Evolutionary conservation across 2,329 filamentous ascomycete genomes (phyloP).

Genomic region (Colletotrichum sp.): DNA sequence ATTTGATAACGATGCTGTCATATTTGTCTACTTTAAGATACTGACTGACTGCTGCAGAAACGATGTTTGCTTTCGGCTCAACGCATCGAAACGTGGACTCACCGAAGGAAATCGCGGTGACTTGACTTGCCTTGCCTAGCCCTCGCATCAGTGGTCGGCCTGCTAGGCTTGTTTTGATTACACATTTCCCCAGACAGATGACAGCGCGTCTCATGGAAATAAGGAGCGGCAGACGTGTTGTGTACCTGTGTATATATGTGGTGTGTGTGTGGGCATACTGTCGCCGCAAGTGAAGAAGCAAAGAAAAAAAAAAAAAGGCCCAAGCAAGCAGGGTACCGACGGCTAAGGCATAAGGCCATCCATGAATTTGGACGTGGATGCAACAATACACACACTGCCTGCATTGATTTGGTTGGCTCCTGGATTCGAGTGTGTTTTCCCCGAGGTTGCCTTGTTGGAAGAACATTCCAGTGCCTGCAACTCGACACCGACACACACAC

Average conservation of each 20-base stretch:
- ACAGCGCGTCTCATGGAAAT: background rate
- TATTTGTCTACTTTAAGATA: background rate
- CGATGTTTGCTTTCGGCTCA: background rate
- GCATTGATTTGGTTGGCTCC: background rate
- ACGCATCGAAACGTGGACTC: background rate
- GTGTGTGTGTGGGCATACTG: background rate
- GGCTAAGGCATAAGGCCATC: background rate
- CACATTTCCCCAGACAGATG: background rate
- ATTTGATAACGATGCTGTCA: background rate
- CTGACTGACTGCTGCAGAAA: background rate
- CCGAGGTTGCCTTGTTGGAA: background rate
- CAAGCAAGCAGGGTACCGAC: background rate
- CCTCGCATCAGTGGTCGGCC: background rate
- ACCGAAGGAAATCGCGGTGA: background rate
- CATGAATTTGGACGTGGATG: background rate
- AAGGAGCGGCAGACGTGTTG: background rate
- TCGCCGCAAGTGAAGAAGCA: constrained; percentile 2
- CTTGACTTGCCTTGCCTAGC: background rate
- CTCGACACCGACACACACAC: background rate
- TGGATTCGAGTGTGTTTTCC: background rate
- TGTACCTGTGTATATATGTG: background rate
- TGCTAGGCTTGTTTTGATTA: background rate
- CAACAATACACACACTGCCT: background rate
- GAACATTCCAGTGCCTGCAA: background rate
- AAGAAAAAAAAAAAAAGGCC: background rate